Conservation (phyloP, 2,329 filamentous ascomycete genomes). For the Xylogone sp. region DNA sequence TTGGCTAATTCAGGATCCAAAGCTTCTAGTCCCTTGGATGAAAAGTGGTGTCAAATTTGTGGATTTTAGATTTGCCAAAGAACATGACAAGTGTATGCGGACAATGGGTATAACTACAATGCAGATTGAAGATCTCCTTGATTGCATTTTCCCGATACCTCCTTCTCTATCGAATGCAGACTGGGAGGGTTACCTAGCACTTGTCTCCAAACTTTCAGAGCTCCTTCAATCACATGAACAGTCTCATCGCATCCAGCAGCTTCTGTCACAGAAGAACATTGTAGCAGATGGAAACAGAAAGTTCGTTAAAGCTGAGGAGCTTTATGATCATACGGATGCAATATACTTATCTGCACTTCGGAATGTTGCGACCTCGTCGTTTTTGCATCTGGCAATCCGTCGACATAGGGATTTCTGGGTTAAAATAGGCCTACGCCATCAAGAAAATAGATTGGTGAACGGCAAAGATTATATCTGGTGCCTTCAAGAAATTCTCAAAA, state of each 20-base stretch:
- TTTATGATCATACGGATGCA: constrained; percentile 21
- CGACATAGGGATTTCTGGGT: constrained; percentile 13
- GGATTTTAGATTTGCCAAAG: constrained; percentile 1
- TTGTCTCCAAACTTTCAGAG: constrained; percentile 3
- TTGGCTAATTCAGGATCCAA: constrained; percentile 9
- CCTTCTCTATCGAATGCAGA: background rate
- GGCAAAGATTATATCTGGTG: constrained; percentile 17
- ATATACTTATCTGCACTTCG: constrained; percentile 25
- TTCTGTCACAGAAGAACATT: constrained; percentile 5
- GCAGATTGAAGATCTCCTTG: constrained; percentile 7
- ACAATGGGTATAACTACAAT: constrained; percentile 8
- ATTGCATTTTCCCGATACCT: constrained; percentile 12
- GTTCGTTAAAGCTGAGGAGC: constrained; percentile 9
- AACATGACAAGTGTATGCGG: constrained; percentile 4
- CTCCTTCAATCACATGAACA: background rate
- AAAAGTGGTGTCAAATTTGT: constrained; percentile 15
- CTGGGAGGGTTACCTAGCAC: constrained; percentile 4
- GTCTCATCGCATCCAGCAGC: background rate
- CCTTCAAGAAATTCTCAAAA: constrained; percentile 9
- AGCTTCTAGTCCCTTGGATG: constrained; percentile 19
- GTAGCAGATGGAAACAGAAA: constrained; percentile 16
- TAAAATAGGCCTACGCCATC: constrained; percentile 14
- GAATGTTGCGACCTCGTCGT: constrained; percentile 10
- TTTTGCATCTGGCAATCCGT: constrained; percentile 18
- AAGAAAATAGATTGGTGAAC: constrained; percentile 4